Percentiles rank a stretch among this genome's conserved stretches.
These are phyloP conservation scores for Clonostachys sp. DNA, from an alignment of 2,329 filamentous ascomycete genomes.

Conservation along the genomic window DNA sequence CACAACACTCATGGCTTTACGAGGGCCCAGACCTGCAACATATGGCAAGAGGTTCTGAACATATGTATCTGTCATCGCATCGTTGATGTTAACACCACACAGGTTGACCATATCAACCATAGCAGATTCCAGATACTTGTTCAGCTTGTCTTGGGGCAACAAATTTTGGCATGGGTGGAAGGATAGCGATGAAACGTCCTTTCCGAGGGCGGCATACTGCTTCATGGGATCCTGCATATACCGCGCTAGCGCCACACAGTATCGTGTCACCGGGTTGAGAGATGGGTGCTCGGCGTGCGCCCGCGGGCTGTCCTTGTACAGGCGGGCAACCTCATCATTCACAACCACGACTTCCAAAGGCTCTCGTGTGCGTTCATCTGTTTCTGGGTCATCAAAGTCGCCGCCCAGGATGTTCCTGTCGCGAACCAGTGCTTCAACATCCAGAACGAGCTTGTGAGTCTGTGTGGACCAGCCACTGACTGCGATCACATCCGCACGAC, in stretches of 20 bases:
- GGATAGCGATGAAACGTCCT: constrained; percentile 78
- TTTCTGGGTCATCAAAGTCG: constrained; percentile 77
- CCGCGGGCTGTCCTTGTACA: constrained; percentile 87
- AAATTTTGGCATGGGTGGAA: constrained; percentile 91
- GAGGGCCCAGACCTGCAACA: constrained; percentile 83
- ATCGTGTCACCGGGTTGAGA: constrained; percentile 73
- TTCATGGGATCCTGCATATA: constrained; percentile 96
- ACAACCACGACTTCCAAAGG: constrained; percentile 84
- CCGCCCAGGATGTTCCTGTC: constrained; percentile 74
- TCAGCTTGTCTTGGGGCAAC: constrained; percentile 80
- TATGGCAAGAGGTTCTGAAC: constrained; percentile 87
- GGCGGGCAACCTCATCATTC: constrained; percentile 93
- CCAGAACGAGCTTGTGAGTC: constrained; percentile 76
- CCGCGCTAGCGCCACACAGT: constrained; percentile 82
- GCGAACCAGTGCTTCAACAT: constrained; percentile 73
- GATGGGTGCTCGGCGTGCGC: constrained; percentile 77
- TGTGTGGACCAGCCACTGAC: constrained; percentile 87
- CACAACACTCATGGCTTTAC: constrained; percentile 73
- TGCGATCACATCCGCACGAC: constrained; percentile 85
- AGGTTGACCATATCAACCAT: constrained; percentile 99
- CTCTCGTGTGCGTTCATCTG: constrained; percentile 70
- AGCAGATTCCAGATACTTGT: constrained; percentile 85
- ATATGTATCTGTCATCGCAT: constrained; percentile 76
- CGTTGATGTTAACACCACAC: constrained; percentile 91
- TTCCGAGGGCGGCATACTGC: constrained; percentile 90